These are phyloP conservation scores for Amphicarpaea edgeworthii DNA, from an alignment of 306 rosid species.

Conservation along the genomic window DNA sequence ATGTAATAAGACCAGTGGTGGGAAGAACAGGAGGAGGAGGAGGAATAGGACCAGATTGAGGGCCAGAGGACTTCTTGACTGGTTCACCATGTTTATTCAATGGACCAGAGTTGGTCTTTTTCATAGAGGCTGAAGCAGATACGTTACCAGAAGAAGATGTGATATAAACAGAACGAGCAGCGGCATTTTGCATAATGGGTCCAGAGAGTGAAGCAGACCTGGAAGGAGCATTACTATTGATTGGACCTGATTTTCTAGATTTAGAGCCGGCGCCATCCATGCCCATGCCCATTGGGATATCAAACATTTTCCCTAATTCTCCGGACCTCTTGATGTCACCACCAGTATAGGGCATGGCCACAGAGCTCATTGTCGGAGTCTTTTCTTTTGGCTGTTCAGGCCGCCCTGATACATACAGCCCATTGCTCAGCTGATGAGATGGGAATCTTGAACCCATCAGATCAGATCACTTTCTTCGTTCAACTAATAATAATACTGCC, in stretches of 20 bases:
- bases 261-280: too few relatives aligned
- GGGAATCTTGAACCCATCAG: slow-evolving; percentile 97
- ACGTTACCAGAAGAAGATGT: slow-evolving; percentile 84
- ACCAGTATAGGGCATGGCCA: slow-evolving; percentile 95
- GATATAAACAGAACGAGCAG: slow-evolving; percentile 74
- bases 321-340: slow-evolving; percentile 97
- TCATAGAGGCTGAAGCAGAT: slow-evolving; percentile 76
- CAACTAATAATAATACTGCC: too few relatives aligned
- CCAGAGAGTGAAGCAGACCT: slow-evolving; percentile 97
- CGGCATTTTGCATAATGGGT: slow-evolving; percentile 77
- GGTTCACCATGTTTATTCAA: slow-evolving; percentile 97
- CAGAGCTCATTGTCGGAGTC: slow-evolving; percentile 93
- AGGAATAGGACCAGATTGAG: slow-evolving; percentile 97
- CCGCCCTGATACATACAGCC: slow-evolving; percentile 97
- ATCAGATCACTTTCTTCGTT: too few relatives aligned
- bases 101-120: slow-evolving; percentile 96
- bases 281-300: slow-evolving; percentile 89
- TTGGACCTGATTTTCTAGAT: slow-evolving; percentile 93
- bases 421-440: slow-evolving; percentile 99
- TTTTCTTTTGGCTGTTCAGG: slow-evolving; percentile 99
- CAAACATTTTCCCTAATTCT: slow-evolving; percentile 98
- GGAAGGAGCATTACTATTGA: slow-evolving; percentile 74
- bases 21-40: slow-evolving; percentile 94
- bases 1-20: slow-evolving; percentile 92
- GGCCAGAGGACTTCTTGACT: slow-evolving; percentile 93